Base-by-base conservation (phyloP, 208 protist species). In the Jaenimonas drosophilae region DNA sequence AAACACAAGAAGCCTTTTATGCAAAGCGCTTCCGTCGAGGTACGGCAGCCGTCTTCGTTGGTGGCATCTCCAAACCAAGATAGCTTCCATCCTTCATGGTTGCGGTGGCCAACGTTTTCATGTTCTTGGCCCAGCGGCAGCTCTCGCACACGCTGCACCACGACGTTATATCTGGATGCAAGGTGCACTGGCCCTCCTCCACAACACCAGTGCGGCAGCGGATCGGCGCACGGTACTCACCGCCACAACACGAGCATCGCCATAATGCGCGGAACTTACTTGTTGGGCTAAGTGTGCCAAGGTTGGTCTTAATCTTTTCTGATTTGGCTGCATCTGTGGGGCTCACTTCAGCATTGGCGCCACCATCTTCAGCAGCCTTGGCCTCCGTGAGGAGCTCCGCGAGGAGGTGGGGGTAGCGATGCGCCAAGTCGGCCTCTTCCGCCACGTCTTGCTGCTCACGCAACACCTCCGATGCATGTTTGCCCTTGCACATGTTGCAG, bases 221-320 rank as follows among this genome's bases (percentile, higher is more conserved):
- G 27, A 89, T 78, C 0, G 74, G 70, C 19, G 76, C 71, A 4
- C 64, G 58, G 59, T 88, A 89, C 30, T 51, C 27, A 51, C 58
- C 41, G 23, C 72, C 70, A 36, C 84, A 93, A 25, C 46, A 24
- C 16, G 37, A 28, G 48, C 84, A 93, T 56, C 26, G 83, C 80
- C 84, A 92, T 53, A 78, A 55, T 16, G 79, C 84, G 5, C 37
- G 20, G 34, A 89, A 88, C 52, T 89, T 88, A 42, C 77, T 89
- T 1, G 77, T 83, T 28, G 52, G 33, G 36, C 62, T 39, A 6
- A 89, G 55, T 3, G 47, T 37, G 9, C 63, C 72, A 20, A 89
- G 54, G 54, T 86, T 89, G 5, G 59, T 55, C 26, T 56, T 62
- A 43, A 71, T 79, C 14, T n/a, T n/a, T n/a, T n/a, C n/a, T n/a